Percentiles rank a stretch among this genome's conserved stretches.
Evolutionary conservation across 768 basidiomycete genomes (phyloP).

Genomic region (Kwoniella sp.): DNA sequence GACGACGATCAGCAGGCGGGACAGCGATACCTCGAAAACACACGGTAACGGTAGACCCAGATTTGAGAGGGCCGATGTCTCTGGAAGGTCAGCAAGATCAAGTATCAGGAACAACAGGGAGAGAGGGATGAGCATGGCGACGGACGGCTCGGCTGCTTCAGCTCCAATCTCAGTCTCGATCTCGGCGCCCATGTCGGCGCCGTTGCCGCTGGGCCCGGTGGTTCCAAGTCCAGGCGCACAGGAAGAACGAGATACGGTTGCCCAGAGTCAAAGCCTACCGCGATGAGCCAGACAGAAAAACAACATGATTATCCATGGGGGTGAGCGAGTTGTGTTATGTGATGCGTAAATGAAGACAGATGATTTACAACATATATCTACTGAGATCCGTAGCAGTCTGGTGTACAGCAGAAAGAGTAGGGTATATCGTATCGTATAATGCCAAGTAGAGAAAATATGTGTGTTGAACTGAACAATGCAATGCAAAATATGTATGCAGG

Average conservation of each 20-base stretch:
- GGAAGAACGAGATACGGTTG: no score
- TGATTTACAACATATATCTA: no score
- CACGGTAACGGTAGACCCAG: not conserved
- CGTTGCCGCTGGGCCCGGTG: not conserved
- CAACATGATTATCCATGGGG: no score
- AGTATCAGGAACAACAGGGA: slow-evolving; percentile 5
- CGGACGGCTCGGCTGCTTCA: not conserved
- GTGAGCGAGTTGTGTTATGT: no score
- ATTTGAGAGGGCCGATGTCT: slow-evolving; percentile 13
- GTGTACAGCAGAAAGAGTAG: no score
- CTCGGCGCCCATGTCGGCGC: not conserved
- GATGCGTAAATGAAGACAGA: no score
- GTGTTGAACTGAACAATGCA: slow-evolving; percentile 2
- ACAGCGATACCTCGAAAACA: slow-evolving; percentile 1
- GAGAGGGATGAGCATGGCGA: not conserved
- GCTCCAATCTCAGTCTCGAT: not conserved
- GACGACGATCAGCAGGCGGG: slow-evolving; percentile 1
- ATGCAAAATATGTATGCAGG: not conserved
- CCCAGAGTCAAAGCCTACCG: no score
- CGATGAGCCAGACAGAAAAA: not conserved
- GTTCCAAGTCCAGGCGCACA: no score
- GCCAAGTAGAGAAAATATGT: not conserved
- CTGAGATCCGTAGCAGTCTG: no score
- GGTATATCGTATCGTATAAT: not conserved
- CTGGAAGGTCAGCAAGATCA: slow-evolving; percentile 6